Percentiles rank a stretch among this genome's conserved stretches.
Evolutionary conservation across 352 stramenopile genomes (phyloP).

Genomic region (Elongisporangium senticosum): DNA sequence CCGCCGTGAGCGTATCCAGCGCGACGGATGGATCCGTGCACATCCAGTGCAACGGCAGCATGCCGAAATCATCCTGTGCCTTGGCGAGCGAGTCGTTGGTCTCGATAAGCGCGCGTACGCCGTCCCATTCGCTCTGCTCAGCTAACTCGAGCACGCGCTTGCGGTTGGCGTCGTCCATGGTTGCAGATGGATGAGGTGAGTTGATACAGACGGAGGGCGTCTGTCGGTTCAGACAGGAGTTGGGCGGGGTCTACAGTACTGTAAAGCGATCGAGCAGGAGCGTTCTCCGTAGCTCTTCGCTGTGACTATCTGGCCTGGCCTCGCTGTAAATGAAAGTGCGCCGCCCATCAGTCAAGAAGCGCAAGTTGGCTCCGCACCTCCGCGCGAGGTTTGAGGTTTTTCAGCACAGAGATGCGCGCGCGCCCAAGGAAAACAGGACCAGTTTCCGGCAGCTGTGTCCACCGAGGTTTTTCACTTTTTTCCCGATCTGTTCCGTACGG

Average conservation of each 20-base stretch:
- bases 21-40: conserved; percentile 56
- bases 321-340: background rate
- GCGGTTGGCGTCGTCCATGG: conserved; percentile 30
- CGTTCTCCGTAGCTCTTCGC: background rate
- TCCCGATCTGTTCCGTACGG: too few relatives aligned
- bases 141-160: conserved; percentile 47
- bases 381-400: conserved; percentile 2
- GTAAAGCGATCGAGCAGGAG: conserved; percentile 1
- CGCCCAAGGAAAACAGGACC: too few relatives aligned
- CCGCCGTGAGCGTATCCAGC: conserved; percentile 35
- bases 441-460: too few relatives aligned
- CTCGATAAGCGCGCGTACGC: conserved; percentile 40
- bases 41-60: conserved; percentile 81
- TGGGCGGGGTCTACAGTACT: background rate
- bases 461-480: too few relatives aligned
- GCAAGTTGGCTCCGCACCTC: conserved; percentile 1
- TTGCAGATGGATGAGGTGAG: background rate
- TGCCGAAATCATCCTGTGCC: conserved; percentile 74
- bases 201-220: background rate
- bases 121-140: conserved; percentile 64
- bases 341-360: background rate
- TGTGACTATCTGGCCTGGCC: too few relatives aligned
- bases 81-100: conserved; percentile 35
- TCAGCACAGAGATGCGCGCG: too few relatives aligned
- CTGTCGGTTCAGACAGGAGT: background rate